Percentiles rank a stretch among this genome's conserved stretches.
Conservation (phyloP, 495 filamentous ascomycete species). For the Penicillium silybi region DNA sequence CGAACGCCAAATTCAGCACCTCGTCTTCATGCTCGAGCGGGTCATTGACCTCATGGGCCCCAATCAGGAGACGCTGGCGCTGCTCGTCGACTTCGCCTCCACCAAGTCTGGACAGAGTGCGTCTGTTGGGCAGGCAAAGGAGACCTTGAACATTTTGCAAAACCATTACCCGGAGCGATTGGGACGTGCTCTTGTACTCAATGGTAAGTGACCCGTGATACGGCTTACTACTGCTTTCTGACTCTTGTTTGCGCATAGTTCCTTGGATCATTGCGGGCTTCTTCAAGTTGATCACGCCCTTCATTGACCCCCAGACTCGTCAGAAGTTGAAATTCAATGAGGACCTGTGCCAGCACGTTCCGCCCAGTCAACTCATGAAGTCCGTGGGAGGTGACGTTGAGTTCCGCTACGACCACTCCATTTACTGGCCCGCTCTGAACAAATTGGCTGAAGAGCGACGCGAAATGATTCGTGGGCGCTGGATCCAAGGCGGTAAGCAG, state of each 20-base stretch:
- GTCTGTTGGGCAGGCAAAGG: slow-evolving; percentile 66
- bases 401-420: slow-evolving; percentile 82
- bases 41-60: slow-evolving; percentile 83
- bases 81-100: slow-evolving; percentile 87
- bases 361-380: slow-evolving; percentile 71
- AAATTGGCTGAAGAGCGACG: slow-evolving; percentile 60
- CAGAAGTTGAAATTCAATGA: slow-evolving; percentile 96
- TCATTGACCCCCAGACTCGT: slow-evolving; percentile 88
- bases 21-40: slow-evolving; percentile 93
- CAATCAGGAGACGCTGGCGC: slow-evolving; percentile 76
- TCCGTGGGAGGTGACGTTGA: slow-evolving; percentile 51
- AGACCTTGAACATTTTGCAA: slow-evolving; percentile 83
- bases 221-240: not conserved
- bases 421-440: slow-evolving; percentile 85
- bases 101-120: slow-evolving; percentile 72
- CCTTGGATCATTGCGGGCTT: slow-evolving; percentile 86
- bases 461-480: slow-evolving; percentile 58
- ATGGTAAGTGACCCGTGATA: slow-evolving; percentile 52
- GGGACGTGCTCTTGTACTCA: slow-evolving; percentile 82
- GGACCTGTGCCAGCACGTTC: slow-evolving; percentile 73
- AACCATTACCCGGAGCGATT: slow-evolving; percentile 91
- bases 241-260: slow-evolving; percentile 43
- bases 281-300: slow-evolving; percentile 92
- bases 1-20: slow-evolving; percentile 87
- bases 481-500: slow-evolving; percentile 71